phyloP scores from a whole-genome alignment of 352 stramenopile species.

The Elongisporangium undulatum region DNA sequence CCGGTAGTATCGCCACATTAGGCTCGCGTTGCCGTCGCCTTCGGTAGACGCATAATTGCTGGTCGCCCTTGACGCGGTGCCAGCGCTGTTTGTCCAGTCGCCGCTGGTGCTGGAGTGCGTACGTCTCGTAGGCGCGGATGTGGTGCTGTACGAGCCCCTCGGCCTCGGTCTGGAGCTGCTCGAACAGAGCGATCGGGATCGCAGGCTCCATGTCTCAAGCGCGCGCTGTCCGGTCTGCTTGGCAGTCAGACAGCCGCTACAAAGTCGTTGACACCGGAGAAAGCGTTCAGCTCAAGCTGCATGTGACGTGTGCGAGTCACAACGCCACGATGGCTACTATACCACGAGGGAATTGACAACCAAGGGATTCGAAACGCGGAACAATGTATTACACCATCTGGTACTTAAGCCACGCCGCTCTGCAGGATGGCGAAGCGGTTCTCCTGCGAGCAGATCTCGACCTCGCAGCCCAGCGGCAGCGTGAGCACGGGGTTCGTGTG shows the following conservation, averaged over 20 bases:
- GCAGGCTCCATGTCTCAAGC: background rate
- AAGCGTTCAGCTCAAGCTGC: background rate
- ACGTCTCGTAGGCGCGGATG: constrained; percentile 15
- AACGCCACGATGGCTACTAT: background rate
- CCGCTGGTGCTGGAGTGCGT: constrained; percentile 9
- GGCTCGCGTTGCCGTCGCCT: background rate
- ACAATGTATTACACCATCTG: background rate
- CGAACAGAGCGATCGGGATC: background rate
- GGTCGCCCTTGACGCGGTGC: constrained; percentile 12
- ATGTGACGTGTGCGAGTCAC: background rate
- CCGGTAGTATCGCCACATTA: background rate
- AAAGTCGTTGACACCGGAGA: background rate
- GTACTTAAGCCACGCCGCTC: constrained; percentile 11
- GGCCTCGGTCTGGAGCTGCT: constrained; percentile 12
- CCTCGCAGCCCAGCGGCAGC: constrained; percentile 39
- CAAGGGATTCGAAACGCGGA: background rate
- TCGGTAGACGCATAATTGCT: constrained; percentile 5
- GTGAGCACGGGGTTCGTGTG: constrained; percentile 61
- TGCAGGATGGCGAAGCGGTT: constrained; percentile 31
- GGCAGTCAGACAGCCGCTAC: background rate
- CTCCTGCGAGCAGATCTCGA: constrained; percentile 24
- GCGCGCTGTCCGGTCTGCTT: background rate
- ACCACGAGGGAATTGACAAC: background rate
- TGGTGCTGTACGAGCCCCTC: constrained; percentile 16
- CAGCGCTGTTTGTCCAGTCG: constrained; percentile 11